Percentiles rank a stretch among this genome's conserved stretches.
These are phyloP conservation scores for Epithele typhae DNA, from an alignment of 768 basidiomycete species.

Conservation along the genomic window DNA sequence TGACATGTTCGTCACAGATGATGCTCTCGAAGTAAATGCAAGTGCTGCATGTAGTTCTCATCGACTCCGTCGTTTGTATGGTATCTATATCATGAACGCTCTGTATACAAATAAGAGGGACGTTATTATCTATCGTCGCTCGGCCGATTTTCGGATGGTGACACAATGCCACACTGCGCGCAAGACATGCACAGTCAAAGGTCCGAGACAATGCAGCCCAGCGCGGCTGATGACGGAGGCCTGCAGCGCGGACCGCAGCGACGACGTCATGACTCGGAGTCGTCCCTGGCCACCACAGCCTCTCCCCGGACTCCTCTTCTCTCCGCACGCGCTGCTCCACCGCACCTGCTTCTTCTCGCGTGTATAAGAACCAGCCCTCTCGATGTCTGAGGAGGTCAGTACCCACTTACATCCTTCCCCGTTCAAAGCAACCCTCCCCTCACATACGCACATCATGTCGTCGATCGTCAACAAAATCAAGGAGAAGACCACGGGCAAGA, in stretches of 20 bases:
- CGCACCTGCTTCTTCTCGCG: too few species aligned
- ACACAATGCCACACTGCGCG: too few species aligned
- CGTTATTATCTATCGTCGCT: too few species aligned
- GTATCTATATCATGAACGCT: constrained; percentile 10
- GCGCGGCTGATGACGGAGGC: background rate
- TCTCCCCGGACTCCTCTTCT: constrained; percentile 9
- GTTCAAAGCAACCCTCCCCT: background rate
- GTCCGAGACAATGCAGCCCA: too few species aligned
- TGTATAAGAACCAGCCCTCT: too few species aligned
- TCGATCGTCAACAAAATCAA: constrained; percentile 17
- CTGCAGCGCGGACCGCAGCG: background rate
- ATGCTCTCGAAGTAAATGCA: constrained; percentile 62
- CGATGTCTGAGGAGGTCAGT: too few species aligned
- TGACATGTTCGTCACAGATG: constrained; percentile 43
- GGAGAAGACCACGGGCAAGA: constrained; percentile 12
- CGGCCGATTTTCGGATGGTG: too few species aligned
- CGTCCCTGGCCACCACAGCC: constrained; percentile 7
- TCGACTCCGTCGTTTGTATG: constrained; percentile 7
- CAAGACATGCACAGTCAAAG: too few species aligned
- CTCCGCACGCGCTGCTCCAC: background rate
- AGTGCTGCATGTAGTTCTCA: constrained; percentile 1
- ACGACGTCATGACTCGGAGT: constrained; percentile 15
- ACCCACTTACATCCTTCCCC: too few species aligned
- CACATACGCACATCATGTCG: constrained; percentile 9
- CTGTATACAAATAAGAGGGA: constrained; percentile 13